phyloP scores from a whole-genome alignment of 495 filamentous ascomycete species.

The Penicillium macrosclerotiorum region DNA sequence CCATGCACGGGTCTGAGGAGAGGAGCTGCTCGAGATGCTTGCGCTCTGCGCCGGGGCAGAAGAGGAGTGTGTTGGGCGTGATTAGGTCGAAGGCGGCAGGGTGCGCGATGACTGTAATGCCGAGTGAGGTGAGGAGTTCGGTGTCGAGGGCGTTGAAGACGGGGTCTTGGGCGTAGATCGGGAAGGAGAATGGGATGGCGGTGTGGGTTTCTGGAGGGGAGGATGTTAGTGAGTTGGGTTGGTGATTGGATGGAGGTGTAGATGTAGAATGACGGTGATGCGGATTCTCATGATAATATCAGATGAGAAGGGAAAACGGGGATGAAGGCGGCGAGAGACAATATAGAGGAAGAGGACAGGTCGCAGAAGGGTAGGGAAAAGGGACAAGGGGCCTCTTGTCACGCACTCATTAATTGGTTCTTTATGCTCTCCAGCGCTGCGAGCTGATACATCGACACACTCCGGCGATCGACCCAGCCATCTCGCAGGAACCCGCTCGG shows the following conservation, averaged over 20 bases:
- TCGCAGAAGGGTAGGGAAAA: background rate
- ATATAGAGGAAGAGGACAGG: too few relatives aligned
- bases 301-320: conserved; percentile 1
- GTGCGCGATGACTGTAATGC: conserved; percentile 53
- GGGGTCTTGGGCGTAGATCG: conserved; percentile 66
- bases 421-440: conserved; percentile 58
- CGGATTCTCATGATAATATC: too few relatives aligned
- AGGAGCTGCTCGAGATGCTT: conserved; percentile 38
- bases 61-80: conserved; percentile 54
- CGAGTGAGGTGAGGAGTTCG: conserved; percentile 51
- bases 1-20: conserved; percentile 22
- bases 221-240: background rate
- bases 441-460: conserved; percentile 55
- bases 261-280: background rate
- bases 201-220: background rate
- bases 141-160: conserved; percentile 62
- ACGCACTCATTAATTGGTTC: conserved; percentile 26
- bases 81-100: conserved; percentile 58
- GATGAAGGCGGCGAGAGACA: too few relatives aligned
- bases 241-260: background rate
- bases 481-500: conserved; percentile 44
- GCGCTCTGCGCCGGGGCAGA: conserved; percentile 53
- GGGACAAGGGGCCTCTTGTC: too few relatives aligned
- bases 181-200: conserved; percentile 1
- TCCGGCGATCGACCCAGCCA: conserved; percentile 46